Percentiles rank a stretch among this genome's conserved stretches.
Evolutionary conservation across 139 green algal genomes (phyloP).

Genomic region (Chlorella sp.): DNA sequence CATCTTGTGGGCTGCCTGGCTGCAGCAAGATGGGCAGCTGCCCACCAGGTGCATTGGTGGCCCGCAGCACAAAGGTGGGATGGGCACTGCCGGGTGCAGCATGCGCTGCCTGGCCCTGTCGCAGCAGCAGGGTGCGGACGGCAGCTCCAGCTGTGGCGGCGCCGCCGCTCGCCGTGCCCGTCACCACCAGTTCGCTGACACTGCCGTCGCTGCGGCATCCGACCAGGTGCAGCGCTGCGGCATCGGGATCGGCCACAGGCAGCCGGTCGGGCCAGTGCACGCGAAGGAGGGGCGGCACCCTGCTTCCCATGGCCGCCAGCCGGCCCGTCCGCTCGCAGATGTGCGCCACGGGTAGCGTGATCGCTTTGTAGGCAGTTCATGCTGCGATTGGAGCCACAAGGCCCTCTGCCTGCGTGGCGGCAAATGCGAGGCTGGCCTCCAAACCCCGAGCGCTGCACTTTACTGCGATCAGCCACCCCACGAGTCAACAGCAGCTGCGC

Average conservation of each 20-base stretch:
- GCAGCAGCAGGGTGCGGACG: neutral
- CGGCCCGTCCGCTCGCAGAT: too few relatives aligned
- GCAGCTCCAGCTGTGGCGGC: neutral
- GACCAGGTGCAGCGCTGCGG: neutral
- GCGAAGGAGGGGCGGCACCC: neutral
- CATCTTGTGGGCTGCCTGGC: too few relatives aligned
- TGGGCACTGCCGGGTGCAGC: neutral
- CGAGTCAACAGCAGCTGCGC: too few relatives aligned
- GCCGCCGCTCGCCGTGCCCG: neutral
- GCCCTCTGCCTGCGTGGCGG: too few relatives aligned
- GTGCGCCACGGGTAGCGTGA: too few relatives aligned
- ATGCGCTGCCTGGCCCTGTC: neutral
- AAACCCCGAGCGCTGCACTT: too few relatives aligned
- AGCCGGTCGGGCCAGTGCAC: conserved; percentile 1
- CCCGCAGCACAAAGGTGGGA: neutral
- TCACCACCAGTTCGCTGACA: neutral
- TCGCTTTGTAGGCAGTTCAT: too few relatives aligned
- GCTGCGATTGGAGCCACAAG: too few relatives aligned
- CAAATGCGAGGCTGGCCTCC: too few relatives aligned
- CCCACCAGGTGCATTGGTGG: neutral
- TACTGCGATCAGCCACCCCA: too few relatives aligned
- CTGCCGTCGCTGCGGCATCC: neutral
- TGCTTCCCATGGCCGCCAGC: neutral
- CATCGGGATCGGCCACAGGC: neutral
- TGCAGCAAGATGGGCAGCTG: conserved; percentile 1